Percentiles rank a stretch among this genome's conserved stretches.
Conservation (phyloP, 495 filamentous ascomycete genomes). For the Geopyxis carbonaria region DNA sequence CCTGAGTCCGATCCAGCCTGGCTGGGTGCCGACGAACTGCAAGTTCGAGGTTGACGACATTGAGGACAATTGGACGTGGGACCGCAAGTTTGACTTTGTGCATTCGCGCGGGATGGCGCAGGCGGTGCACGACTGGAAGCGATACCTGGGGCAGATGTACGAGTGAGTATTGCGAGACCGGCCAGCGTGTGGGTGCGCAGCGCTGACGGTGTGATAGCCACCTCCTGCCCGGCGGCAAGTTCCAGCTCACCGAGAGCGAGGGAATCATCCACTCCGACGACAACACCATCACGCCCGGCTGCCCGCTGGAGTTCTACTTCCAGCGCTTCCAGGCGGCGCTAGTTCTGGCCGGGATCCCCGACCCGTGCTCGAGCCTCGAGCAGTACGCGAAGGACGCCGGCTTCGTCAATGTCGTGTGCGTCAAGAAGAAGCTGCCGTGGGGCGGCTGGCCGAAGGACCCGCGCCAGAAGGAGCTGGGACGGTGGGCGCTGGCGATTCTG, state of each 20-base stretch:
- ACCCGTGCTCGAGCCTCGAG: too few species aligned
- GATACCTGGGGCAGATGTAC: slow-evolving; percentile 28
- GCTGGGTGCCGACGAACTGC: slow-evolving; percentile 37
- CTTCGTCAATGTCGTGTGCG: slow-evolving; percentile 6
- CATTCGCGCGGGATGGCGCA: slow-evolving; percentile 38
- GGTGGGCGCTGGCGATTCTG: slow-evolving; percentile 5
- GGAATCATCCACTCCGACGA: not conserved
- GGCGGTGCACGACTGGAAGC: slow-evolving; percentile 40
- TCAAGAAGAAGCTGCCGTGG: slow-evolving; percentile 7
- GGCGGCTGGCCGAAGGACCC: slow-evolving; percentile 15
- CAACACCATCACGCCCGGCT: too few species aligned
- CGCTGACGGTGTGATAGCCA: too few species aligned
- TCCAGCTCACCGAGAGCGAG: slow-evolving; percentile 38
- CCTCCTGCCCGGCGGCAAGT: slow-evolving; percentile 47
- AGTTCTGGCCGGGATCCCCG: too few species aligned
- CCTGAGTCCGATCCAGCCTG: slow-evolving; percentile 31
- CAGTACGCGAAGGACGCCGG: too few species aligned
- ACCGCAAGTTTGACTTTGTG: slow-evolving; percentile 43
- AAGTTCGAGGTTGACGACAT: slow-evolving; percentile 48
- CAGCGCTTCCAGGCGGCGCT: too few species aligned
- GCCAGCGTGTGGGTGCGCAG: too few species aligned
- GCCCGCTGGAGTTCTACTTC: too few species aligned
- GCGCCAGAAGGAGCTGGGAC: slow-evolving; percentile 16
- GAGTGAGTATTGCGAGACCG: too few species aligned
- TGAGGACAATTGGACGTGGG: slow-evolving; percentile 40